These are phyloP conservation scores for Lipomyces sp. DNA, from an alignment of 805 yeast species.

Conservation along the genomic window DNA sequence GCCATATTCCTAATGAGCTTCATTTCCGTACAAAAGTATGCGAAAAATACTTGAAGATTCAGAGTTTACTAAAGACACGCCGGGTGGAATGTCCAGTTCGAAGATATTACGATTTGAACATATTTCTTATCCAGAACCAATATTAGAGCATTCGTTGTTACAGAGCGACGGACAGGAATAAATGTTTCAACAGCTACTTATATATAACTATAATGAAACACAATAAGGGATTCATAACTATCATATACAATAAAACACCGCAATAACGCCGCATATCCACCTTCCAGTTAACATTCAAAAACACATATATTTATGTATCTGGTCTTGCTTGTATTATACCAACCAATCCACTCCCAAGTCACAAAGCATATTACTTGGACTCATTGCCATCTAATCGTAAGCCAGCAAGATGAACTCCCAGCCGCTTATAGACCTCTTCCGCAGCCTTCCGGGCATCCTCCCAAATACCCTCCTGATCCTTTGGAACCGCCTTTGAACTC, in stretches of 20 bases:
- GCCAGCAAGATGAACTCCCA: conserved; percentile 38
- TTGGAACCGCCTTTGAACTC: conserved; percentile 8
- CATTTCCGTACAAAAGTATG: conserved; percentile 13
- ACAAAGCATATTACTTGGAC: background rate
- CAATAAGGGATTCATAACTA: background rate
- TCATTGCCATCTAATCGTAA: conserved; percentile 24
- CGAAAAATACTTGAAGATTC: background rate
- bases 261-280: background rate
- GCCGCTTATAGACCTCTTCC: conserved; percentile 41
- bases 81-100: conserved; percentile 24
- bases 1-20: conserved; percentile 9
- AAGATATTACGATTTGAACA: conserved; percentile 12
- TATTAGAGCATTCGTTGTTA: no score
- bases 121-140: no score
- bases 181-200: no score
- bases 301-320: background rate
- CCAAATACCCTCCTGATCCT: conserved; percentile 39
- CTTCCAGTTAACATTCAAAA: background rate
- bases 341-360: background rate
- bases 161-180: no score
- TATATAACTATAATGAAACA: no score
- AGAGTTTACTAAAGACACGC: conserved; percentile 19
- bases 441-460: conserved; percentile 43
- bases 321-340: background rate
- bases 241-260: background rate